Conservation (phyloP, 2,329 filamentous ascomycete genomes). For the Verticillium nonalfalfae region DNA sequence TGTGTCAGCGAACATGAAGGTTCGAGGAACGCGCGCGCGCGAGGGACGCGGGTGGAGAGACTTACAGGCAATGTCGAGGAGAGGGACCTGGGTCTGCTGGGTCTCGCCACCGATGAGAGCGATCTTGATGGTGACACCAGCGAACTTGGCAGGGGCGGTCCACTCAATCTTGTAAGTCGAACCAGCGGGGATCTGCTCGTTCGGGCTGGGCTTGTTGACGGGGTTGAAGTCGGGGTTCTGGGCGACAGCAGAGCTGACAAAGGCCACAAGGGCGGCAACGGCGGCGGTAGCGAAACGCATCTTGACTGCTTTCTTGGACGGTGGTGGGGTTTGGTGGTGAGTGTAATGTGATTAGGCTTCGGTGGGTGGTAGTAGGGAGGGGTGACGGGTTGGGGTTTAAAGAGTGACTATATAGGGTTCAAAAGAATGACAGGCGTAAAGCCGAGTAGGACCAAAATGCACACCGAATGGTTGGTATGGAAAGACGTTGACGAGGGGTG, state of each 20-base stretch:
- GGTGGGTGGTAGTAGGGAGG: neutral
- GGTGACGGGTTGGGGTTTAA: neutral
- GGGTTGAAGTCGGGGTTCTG: constrained; percentile 51
- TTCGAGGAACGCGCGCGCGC: neutral
- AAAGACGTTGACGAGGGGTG: constrained; percentile 5
- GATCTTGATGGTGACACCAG: constrained; percentile 41
- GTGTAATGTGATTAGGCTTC: neutral
- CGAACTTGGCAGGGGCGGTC: constrained; percentile 31
- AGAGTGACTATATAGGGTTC: constrained; percentile 2
- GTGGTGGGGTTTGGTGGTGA: constrained; percentile 3
- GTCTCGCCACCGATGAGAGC: constrained; percentile 46
- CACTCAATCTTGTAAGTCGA: constrained; percentile 44
- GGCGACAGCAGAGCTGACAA: constrained; percentile 42
- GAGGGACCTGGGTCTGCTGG: constrained; percentile 32
- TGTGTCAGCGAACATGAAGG: neutral
- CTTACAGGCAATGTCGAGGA: constrained; percentile 45
- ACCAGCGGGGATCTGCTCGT: constrained; percentile 41
- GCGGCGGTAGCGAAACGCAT: constrained; percentile 46
- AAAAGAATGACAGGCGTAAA: constrained; percentile 1
- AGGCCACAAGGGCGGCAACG: constrained; percentile 42
- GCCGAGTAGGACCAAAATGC: neutral
- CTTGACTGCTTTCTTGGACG: constrained; percentile 25
- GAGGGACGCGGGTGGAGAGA: constrained; percentile 10
- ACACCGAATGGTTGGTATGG: neutral
- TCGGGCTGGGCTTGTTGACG: constrained; percentile 38